phyloP scores from a whole-genome alignment of 2,329 filamentous ascomycete species.

The Nemania bipapillata region DNA sequence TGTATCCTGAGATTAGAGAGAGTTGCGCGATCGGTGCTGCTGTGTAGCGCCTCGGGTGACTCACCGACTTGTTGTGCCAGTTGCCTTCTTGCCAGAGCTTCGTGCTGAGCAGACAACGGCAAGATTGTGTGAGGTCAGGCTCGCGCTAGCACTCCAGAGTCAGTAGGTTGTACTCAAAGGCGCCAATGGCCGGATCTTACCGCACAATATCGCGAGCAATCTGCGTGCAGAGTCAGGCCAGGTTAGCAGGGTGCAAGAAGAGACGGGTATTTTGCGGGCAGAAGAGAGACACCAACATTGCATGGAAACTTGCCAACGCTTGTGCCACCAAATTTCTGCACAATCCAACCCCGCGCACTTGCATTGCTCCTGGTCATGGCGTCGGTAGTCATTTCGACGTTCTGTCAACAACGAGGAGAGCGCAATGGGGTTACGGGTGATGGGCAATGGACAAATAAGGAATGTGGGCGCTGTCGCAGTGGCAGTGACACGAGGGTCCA shows the following conservation, averaged over 20 bases:
- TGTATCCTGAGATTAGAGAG: conserved; percentile 37
- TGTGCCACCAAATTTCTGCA: conserved; percentile 95
- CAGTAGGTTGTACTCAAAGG: conserved; percentile 30
- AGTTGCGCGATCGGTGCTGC: not conserved
- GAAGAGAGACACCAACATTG: conserved; percentile 62
- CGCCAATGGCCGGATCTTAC: conserved; percentile 54
- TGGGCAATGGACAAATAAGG: not conserved
- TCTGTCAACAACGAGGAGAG: not conserved
- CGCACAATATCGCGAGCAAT: conserved; percentile 77
- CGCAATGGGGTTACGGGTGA: not conserved
- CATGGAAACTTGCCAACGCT: conserved; percentile 93
- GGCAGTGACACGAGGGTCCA: conserved; percentile 11
- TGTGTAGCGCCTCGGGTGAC: conserved; percentile 52
- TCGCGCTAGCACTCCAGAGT: conserved; percentile 58
- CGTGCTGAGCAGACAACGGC: conserved; percentile 95
- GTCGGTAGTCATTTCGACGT: conserved; percentile 38
- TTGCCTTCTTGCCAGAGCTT: conserved; percentile 91
- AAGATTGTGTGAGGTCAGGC: conserved; percentile 75
- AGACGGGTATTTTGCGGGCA: not conserved
- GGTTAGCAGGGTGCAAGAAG: conserved; percentile 21
- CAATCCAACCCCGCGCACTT: conserved; percentile 73
- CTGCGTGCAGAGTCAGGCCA: conserved; percentile 43
- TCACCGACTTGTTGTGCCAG: conserved; percentile 94
- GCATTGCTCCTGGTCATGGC: conserved; percentile 46
- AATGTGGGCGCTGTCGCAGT: conserved; percentile 3